phyloP scores from a whole-genome alignment of 768 basidiomycete species.

The Symmetrospora coprosmae region DNA sequence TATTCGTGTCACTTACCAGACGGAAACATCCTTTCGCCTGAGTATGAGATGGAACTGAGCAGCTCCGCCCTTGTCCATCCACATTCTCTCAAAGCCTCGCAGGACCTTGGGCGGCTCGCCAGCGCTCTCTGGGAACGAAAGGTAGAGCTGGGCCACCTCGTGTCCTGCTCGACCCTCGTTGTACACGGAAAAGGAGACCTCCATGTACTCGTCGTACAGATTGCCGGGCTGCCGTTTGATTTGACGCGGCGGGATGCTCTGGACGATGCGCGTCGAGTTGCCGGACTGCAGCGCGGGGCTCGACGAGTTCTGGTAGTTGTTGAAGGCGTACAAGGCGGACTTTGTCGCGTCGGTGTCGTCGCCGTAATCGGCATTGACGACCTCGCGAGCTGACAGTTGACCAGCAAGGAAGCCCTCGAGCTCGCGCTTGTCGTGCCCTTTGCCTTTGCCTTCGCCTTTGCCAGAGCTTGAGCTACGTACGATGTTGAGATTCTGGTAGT shows the following conservation, averaged over 20 bases:
- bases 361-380: not conserved
- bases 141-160: slow-evolving; percentile 43
- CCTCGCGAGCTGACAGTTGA: not conserved
- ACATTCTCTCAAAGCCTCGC: slow-evolving; percentile 33
- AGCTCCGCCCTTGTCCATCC: too few species aligned
- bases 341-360: not conserved
- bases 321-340: not conserved
- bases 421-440: too few species aligned
- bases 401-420: too few species aligned
- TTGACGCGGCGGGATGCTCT: too few species aligned
- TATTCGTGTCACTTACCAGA: too few species aligned
- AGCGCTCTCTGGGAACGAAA: slow-evolving; percentile 18
- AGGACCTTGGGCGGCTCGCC: slow-evolving; percentile 20
- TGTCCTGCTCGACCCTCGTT: slow-evolving; percentile 57
- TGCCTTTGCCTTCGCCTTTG: not conserved
- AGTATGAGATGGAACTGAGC: too few species aligned
- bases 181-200: slow-evolving; percentile 49
- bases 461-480: slow-evolving; percentile 48
- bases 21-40: too few species aligned
- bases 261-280: too few species aligned
- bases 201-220: slow-evolving; percentile 17
- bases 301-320: too few species aligned
- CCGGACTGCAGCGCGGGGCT: too few species aligned
- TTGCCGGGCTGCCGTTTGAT: not conserved
- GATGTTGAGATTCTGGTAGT: too few species aligned